Evolutionary conservation across 1,139 yeast genomes (phyloP), one percentile per base, ranked within the genome.

Genomic region (Debaryomyces subglobosus): DNA sequence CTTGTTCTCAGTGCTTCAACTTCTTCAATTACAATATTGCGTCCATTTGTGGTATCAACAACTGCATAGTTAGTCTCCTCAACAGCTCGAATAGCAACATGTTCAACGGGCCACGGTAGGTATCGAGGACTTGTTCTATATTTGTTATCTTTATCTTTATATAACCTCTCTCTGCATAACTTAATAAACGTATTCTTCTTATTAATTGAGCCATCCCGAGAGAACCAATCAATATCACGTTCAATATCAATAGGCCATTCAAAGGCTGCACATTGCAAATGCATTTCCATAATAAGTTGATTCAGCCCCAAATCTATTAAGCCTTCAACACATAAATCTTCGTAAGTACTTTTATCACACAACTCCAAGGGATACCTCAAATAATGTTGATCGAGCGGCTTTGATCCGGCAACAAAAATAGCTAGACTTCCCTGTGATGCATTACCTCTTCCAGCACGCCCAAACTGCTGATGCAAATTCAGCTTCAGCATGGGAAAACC

Each of bases 401-500:
- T 86, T 12, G 85, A 84, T 23, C 96, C 89, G 0, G 94, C 95
- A 12, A 95, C 89, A 49, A 88, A 83, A 4, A 94, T 69, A 0
- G 97, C 94, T 60, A 94, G 67, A 13, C 79, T 73, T 2, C 79
- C 79, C 37, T 62, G 61, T 4, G 97, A 86, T 49, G 85, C 86
- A 45, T 77, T 78, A 49, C 96, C 82, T 63, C 97, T 74, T 12
- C 99, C 99, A 0, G 97, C 97, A 58, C 99, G 78, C 33, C 99
- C 99, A 72, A 95, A 86, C 61, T 94, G 99, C 65, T 94, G 99
- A 57, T 94, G 90, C 60, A 94, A 79, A 53, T 90, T 90, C 53
- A 95, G 86, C 51, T 91, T 79, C 52, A 96, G 88, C 37, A 83
- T 72, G 0, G 99, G 99, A 55, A 94, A 95, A 0, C 98, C 98